Evolutionary conservation across 2,329 filamentous ascomycete genomes (phyloP), one percentile per base, ranked within the genome.

Genomic region (Colletotrichum plurivorum): DNA sequence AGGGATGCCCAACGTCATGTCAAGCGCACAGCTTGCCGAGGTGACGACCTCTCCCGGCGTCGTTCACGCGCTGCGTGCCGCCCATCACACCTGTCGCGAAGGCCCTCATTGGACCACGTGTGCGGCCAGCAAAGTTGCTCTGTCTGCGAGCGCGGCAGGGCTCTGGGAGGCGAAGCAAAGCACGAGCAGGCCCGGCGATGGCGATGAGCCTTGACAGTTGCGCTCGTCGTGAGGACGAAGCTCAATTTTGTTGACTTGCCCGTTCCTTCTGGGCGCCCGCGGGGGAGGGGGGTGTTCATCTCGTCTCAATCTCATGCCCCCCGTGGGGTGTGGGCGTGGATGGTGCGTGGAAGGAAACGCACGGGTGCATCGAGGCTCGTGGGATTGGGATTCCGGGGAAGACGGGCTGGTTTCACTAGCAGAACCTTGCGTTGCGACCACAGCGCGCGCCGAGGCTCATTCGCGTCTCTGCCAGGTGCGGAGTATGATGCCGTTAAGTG

Each of bases 381-480:
- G 55, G 49, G 61, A 25, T 51, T 61, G 62, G 43, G 55, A 61
- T 69, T 52, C 67, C 62, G 62, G 51, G 55, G 22, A 25, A 49
- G 49, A 55, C 55, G 66, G 61, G 36, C 62, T 69, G 56, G 67
- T 69, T 66, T 66, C 55, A 61, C 49, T 15, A 51, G n/a, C 9
- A 36, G 49, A 60, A 31, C 48, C 43, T 57, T 27, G 39, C 20
- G n/a, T 13, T 13, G 31, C 27, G 49, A 10, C 43, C 45, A 43
- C 31, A 15, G 27, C 27, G 39, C n/a, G 13, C 12, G 16, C 16
- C 5, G 5, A 18, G 31, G 31, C 31, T 36, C 31, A 36, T 9
- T 36, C 31, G 8, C 31, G 10, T 36, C 31, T 36, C 31, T 36
- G 10, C 8, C 5, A 25, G 22, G 22, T 25, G 4, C 4, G 9